Conservation (phyloP, 1,284 basidiomycete species). For the Athelia sp. region DNA sequence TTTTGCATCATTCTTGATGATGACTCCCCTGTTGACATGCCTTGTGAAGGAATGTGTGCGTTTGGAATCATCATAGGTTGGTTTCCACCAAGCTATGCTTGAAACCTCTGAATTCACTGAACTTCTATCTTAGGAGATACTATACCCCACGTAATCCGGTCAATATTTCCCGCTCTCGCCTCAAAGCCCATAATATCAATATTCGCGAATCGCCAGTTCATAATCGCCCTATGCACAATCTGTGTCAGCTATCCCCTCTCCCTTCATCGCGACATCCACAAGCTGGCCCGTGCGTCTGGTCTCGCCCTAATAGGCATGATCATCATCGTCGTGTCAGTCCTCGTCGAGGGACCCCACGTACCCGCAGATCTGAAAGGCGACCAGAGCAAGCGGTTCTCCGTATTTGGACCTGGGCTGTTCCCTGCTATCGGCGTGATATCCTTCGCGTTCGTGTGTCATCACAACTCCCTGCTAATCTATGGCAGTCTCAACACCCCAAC, state of each 20-base stretch:
- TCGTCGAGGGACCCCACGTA: constrained; percentile 84
- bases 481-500: constrained; percentile 91
- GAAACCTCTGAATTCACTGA: too few relatives aligned
- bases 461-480: constrained; percentile 93
- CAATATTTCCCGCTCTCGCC: constrained; percentile 75
- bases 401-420: constrained; percentile 77
- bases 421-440: constrained; percentile 94
- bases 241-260: constrained; percentile 93
- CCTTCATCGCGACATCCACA: constrained; percentile 96
- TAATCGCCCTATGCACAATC: constrained; percentile 82
- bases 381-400: constrained; percentile 61
- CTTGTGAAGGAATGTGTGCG: constrained; percentile 79
- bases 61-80: constrained; percentile 89
- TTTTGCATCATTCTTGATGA: constrained; percentile 2
- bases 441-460: constrained; percentile 93
- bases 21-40: constrained; percentile 5
- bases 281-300: constrained; percentile 88
- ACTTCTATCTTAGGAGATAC: constrained; percentile 96
- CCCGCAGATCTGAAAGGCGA: constrained; percentile 76
- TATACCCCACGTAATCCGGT: constrained; percentile 90
- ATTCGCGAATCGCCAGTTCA: constrained; percentile 83
- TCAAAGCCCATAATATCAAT: constrained; percentile 69
- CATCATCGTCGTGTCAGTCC: constrained; percentile 87
- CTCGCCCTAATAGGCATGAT: constrained; percentile 91
- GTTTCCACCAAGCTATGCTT: too few relatives aligned